Evolutionary conservation across 78 protist genomes (phyloP).

Genomic region (Planoprotostelium fungivorum): DNA sequence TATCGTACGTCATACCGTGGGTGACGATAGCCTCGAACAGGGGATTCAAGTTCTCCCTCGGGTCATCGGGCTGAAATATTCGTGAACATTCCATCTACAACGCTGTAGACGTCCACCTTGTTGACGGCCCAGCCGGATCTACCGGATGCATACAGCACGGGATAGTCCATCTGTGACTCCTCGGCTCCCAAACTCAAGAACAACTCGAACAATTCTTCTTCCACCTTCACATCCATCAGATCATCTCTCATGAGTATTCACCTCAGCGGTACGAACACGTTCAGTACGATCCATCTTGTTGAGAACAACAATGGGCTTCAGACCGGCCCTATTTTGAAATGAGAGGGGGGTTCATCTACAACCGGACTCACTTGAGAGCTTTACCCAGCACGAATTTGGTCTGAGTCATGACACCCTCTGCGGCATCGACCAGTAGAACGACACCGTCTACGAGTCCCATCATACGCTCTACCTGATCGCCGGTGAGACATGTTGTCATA

Average conservation of each 20-base stretch:
- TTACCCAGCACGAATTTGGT: slow-evolving; percentile 87
- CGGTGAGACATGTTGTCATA: background rate
- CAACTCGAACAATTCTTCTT: slow-evolving; percentile 75
- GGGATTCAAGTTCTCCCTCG: slow-evolving; percentile 51
- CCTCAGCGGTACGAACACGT: background rate
- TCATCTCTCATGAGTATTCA: background rate
- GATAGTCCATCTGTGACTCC: slow-evolving; percentile 84
- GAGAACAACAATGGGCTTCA: slow-evolving; percentile 82
- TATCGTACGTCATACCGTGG: background rate
- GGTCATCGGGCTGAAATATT: slow-evolving; percentile 31
- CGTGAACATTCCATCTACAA: too few species aligned
- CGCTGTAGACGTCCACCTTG: too few species aligned
- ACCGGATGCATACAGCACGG: slow-evolving; percentile 82
- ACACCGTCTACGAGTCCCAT: slow-evolving; percentile 83
- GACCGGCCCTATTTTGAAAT: slow-evolving; percentile 13
- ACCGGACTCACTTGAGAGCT: slow-evolving; percentile 49
- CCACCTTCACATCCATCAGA: slow-evolving; percentile 18
- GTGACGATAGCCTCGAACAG: slow-evolving; percentile 74
- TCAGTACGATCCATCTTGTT: slow-evolving; percentile 84
- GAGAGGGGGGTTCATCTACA: background rate
- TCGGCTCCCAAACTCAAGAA: slow-evolving; percentile 72
- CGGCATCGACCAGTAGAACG: slow-evolving; percentile 86
- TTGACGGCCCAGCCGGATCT: slow-evolving; percentile 68
- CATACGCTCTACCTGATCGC: slow-evolving; percentile 70
- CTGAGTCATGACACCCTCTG: slow-evolving; percentile 90